Base-by-base conservation (phyloP, 2,329 filamentous ascomycete genomes). In the Neofusicoccum parvum region DNA sequence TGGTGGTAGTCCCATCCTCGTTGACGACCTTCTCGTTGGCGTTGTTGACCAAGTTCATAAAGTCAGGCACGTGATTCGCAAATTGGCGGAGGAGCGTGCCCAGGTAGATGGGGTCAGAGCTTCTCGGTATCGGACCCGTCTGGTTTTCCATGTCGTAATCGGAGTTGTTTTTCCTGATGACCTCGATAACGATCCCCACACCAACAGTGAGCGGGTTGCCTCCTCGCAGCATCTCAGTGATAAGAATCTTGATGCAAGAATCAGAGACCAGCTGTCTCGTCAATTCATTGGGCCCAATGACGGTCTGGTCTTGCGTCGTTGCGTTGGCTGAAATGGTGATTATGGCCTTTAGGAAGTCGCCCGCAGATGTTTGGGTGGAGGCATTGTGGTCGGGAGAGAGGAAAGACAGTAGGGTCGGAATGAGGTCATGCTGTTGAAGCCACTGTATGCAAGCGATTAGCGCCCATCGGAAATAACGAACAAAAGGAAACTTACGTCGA, bases 281-380 rank as follows among this genome's bases (percentile, higher is more conserved):
- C 58, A 99, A 86, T 75, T 97, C 95, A 76, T 99, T 99, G 3
- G 95, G 95, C 3, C 95, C 95, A 75, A 99, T 98, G 73, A 96
- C 97, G n/a, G 94, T 95, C 76, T 97, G 94, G 74, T 99, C 95
- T 73, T 97, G 96, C 72, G 97, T 95, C 1, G 94, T 97, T 3
- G 95, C 95, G 74, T 99, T 99, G 67, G 95, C 95, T 1, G 95
- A 98, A 66, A 99, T 97, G 32, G 95, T 99, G 70, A 99, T 98
- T 75, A 99, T 97, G 48, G 95, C 95, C 78, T 99, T 99, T 72
- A 99, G 86, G 71, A 99, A 99, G 75, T 99, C 95, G 49, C 95
- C 95, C 0, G 95, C 95, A 0, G 95, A 96, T 0, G 95, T 98
- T 77, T 99, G 95, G 2, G 95, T 96, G 1, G 94, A 92, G 77